These are phyloP conservation scores for Pyrenophora graminea DNA, from an alignment of 2,329 filamentous ascomycete genomes.

Conservation along the genomic window DNA sequence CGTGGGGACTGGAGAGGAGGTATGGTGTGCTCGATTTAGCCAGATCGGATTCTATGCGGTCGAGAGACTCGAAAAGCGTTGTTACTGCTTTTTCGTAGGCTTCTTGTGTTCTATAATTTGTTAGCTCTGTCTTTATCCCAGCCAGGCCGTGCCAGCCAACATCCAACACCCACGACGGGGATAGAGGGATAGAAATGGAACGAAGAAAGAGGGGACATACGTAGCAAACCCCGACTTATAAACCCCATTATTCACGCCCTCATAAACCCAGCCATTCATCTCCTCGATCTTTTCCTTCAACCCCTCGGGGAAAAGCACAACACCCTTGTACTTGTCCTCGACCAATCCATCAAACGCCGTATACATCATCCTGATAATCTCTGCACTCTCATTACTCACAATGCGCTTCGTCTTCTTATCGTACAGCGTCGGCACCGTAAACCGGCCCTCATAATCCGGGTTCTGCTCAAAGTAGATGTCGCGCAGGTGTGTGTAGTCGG, in stretches of 20 bases:
- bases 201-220: conserved; percentile 20
- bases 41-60: conserved; percentile 53
- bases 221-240: conserved; percentile 60
- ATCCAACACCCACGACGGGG: too few relatives aligned
- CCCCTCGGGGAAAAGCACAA: conserved; percentile 53
- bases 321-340: conserved; percentile 49
- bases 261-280: conserved; percentile 58
- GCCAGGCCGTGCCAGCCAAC: too few relatives aligned
- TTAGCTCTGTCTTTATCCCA: neutral
- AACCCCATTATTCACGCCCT: conserved; percentile 58
- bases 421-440: conserved; percentile 86
- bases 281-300: conserved; percentile 53
- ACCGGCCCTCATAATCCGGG: conserved; percentile 73
- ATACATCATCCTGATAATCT: conserved; percentile 91
- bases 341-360: conserved; percentile 71
- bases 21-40: conserved; percentile 50
- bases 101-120: conserved; percentile 48
- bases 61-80: conserved; percentile 54
- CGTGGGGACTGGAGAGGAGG: conserved; percentile 50
- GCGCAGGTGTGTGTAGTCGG: conserved; percentile 72
- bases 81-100: conserved; percentile 54
- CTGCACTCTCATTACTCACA: conserved; percentile 88
- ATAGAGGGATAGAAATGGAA: neutral
- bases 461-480: conserved; percentile 80
- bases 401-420: conserved; percentile 76